These are phyloP conservation scores for Aphanoascus verrucosus DNA, from an alignment of 2,329 filamentous ascomycete genomes.

Conservation along the genomic window DNA sequence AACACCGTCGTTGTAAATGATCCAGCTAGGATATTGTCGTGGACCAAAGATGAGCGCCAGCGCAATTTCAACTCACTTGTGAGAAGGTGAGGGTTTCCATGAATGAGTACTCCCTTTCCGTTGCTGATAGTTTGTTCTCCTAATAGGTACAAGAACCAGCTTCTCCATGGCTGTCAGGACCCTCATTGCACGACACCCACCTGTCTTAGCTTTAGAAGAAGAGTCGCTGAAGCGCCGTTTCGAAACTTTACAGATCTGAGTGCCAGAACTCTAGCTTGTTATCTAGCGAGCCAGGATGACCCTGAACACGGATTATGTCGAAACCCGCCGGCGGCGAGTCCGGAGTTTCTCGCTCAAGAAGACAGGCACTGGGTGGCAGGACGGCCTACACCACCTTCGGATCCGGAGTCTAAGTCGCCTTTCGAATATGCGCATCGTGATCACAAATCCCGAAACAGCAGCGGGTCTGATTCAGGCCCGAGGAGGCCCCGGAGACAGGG, in stretches of 20 bases:
- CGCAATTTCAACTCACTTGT: slow-evolving; percentile 50
- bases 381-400: neutral
- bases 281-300: slow-evolving; percentile 69
- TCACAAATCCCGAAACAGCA: neutral
- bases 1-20: slow-evolving; percentile 34
- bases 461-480: neutral
- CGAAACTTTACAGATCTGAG: slow-evolving; percentile 72
- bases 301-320: slow-evolving; percentile 60
- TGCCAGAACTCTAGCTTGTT: slow-evolving; percentile 68
- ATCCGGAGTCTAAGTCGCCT: neutral
- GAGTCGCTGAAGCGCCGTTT: slow-evolving; percentile 56
- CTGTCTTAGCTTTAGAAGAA: slow-evolving; percentile 67
- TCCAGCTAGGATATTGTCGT: slow-evolving; percentile 28
- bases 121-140: slow-evolving; percentile 9
- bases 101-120: neutral
- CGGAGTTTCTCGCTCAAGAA: slow-evolving; percentile 8
- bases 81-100: slow-evolving; percentile 44
- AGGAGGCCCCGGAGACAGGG: neutral
- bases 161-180: slow-evolving; percentile 68
- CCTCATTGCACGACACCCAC: slow-evolving; percentile 60
- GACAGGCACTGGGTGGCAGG: neutral
- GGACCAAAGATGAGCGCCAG: slow-evolving; percentile 32
- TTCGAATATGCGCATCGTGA: neutral
- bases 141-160: slow-evolving; percentile 62
- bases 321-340: slow-evolving; percentile 25